Conservation (phyloP, 768 basidiomycete genomes). For the Termitomyces sp. region DNA sequence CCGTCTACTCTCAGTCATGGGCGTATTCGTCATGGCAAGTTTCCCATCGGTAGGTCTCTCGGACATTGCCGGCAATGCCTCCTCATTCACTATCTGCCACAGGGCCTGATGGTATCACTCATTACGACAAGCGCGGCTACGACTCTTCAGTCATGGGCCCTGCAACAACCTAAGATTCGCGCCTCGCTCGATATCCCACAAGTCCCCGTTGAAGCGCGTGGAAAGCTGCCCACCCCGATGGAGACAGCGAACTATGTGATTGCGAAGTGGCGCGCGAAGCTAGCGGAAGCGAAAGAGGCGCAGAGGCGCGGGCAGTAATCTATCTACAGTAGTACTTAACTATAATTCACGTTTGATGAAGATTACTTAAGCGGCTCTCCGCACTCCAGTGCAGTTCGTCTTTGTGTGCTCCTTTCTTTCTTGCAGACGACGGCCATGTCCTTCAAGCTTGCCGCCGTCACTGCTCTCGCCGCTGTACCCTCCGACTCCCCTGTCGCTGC, state of each 20-base stretch:
- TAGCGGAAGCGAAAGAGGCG: constrained; percentile 16
- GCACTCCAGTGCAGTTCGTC: neutral
- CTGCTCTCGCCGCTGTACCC: constrained; percentile 23
- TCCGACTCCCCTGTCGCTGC: constrained; percentile 28
- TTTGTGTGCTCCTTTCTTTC: neutral
- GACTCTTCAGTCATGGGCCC: constrained; percentile 40
- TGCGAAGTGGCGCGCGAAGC: constrained; percentile 16
- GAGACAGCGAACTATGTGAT: constrained; percentile 18
- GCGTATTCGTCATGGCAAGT: constrained; percentile 38
- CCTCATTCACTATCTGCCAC: neutral
- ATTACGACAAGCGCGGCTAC: constrained; percentile 36
- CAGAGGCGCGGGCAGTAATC: constrained; percentile 11
- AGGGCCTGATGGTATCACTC: constrained; percentile 39
- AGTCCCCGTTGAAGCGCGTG: constrained; percentile 20
- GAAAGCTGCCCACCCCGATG: constrained; percentile 24
- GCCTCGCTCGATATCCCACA: constrained; percentile 29
- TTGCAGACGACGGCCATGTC: constrained; percentile 23
- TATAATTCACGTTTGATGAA: neutral
- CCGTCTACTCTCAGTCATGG: constrained; percentile 48
- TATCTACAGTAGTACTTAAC: neutral
- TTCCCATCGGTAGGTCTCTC: constrained; percentile 64
- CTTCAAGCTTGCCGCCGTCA: constrained; percentile 28
- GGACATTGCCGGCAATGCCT: neutral
- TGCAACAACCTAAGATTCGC: constrained; percentile 41
- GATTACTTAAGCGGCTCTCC: neutral